Evolutionary conservation across 176 grass and related monocot genomes (phyloP), one percentile per base, ranked within the genome.

Genomic region (Eragrostis curvula): DNA sequence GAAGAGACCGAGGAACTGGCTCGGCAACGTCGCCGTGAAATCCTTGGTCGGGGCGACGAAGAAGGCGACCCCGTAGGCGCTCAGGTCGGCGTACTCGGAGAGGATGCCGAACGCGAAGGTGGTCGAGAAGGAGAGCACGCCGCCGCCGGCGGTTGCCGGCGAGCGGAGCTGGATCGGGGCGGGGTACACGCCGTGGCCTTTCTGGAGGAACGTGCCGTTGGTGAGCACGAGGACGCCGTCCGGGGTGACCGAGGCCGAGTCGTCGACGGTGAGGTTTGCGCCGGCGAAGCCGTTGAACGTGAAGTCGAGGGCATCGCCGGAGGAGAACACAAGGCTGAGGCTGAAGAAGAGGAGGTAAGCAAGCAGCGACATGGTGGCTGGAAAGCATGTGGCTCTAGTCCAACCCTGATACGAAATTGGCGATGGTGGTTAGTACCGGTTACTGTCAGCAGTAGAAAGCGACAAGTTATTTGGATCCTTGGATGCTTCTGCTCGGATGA

Each of bases 81-180:
- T 80, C 23, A 91, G 52, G 23, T 85, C 83, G 17, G 70, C 4
- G 46, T 90, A 88, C 0, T 79, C 5, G 0, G 90, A 57, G n/a
- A 96, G 57, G 71, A 93, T 89, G 51, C 58, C 91, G 61, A 91
- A 97, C 39, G 85, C 94, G 67, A 89, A 97, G 14, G 91, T 89
- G 10, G 91, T 79, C 40, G 94, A 97, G 86, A 97, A 97, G 77
- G 94, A 97, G 62, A 82, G 80, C 73, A 82, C 63, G 21, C 16
- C 29, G 21, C 16, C 29, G 5, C 43, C 6, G 21, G 47, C 83
- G 6, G 52, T 77, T 0, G 79, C 29, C 0, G 66, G 29, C 18
- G 56, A 44, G 21, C 57, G 32, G 79, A 92, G 78, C 16, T 16
- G 57, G n/a, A 96, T 20, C 44, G 73, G 71, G 39, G 76, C 41